These are phyloP conservation scores for Thalassiosira livingstoniorum DNA, from an alignment of 352 stramenopile genomes.

Conservation along the genomic window DNA sequence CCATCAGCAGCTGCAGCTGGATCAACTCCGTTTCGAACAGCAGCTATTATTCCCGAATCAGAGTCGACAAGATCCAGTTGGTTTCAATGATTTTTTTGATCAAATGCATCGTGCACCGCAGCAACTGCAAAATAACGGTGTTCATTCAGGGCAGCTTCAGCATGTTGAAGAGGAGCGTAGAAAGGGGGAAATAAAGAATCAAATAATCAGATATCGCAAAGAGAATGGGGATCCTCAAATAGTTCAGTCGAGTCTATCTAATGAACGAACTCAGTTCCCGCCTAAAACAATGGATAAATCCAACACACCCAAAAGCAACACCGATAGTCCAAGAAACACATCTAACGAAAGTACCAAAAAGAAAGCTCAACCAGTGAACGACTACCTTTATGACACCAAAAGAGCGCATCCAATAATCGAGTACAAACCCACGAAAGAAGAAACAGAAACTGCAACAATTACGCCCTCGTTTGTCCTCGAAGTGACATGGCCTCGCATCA, in stretches of 20 bases:
- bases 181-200: slow-evolving; percentile 1
- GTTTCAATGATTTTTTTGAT: no score
- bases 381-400: slow-evolving; percentile 48
- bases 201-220: slow-evolving; percentile 10
- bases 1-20: no score
- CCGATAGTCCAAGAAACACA: not conserved
- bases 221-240: not conserved
- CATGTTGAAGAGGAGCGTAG: not conserved
- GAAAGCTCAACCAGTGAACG: not conserved
- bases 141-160: no score
- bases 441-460: slow-evolving; percentile 35
- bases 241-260: not conserved
- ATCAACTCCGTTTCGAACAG: no score
- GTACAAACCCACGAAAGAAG: slow-evolving; percentile 51
- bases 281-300: not conserved
- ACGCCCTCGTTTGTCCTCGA: slow-evolving; percentile 68
- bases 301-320: no score
- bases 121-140: no score
- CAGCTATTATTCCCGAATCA: no score
- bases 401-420: slow-evolving; percentile 50
- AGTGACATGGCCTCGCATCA: slow-evolving; percentile 65
- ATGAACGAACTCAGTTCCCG: not conserved
- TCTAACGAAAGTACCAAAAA: not conserved
- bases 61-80: no score
- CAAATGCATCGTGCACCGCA: no score